Base-by-base conservation (phyloP, 768 basidiomycete genomes). In the Pleurotus djamor region DNA sequence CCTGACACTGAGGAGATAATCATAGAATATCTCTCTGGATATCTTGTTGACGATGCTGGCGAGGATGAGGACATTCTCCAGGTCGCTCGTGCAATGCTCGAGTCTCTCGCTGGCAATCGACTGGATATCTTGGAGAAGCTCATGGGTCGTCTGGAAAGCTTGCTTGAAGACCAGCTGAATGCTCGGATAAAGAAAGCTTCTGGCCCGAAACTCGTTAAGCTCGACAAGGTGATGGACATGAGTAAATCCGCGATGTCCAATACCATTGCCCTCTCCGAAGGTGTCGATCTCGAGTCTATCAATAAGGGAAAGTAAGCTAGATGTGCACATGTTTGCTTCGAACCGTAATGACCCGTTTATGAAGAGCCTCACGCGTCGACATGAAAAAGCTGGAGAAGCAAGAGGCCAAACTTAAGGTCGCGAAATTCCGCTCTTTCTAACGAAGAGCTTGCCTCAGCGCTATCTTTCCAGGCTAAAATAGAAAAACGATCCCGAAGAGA, bases 371-470 rank as follows among this genome's bases (percentile, higher is more conserved):
- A 38, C 87, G 90, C 33, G 94, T 97, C 49, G 94, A 97, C 76
- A 84, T 97, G 61, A 96, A 95, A 74, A 96, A 96, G 67, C 84
- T 97, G 7, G 94, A 96, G 75, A 96, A 97, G 73, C 92, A 94
- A 66, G 97, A 99, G 73, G 94, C 94, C 1, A 99, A 99, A 72
- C 85, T 98, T 65, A 89, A 88, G 79, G 92, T 89, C 51, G 45
- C n/a, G n/a, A 68, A 59, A 57, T 36, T 12, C 13, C 8, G 37
- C 14, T 14, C 36, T 12, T 50, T 37, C 36, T 28, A 28, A 28
- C 21, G 21, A 28, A 28, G 21, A 58, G 48, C 44, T 10, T 60
- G 10, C 21, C 38, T 52, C 7, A 43, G 16, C 5, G n/a, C 61
- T 45, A 50, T 17, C 43, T 60, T 16, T 64, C 1, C 58, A 92